Percentiles rank a stretch among this genome's conserved stretches.
phyloP scores from a whole-genome alignment of 805 yeast species.

The Kuraishia piskuri region DNA sequence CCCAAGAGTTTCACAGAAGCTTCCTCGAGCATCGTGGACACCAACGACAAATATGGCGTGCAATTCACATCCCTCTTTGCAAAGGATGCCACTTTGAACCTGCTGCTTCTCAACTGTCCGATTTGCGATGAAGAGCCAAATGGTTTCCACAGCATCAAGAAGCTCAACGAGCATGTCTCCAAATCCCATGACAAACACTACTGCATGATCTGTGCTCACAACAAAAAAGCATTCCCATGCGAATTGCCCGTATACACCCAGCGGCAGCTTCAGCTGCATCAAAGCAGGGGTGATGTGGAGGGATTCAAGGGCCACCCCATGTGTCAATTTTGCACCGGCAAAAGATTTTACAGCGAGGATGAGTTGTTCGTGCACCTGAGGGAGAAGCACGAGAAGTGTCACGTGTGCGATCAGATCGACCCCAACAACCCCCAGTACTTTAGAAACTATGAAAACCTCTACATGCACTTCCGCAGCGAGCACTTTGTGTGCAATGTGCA shows the following conservation, averaged over 20 bases:
- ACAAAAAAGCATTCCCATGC: conserved; percentile 66
- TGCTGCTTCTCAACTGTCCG: conserved; percentile 53
- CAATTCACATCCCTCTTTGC: conserved; percentile 50
- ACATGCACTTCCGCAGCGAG: conserved; percentile 59
- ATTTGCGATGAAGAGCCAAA: conserved; percentile 21
- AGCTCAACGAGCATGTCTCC: conserved; percentile 56
- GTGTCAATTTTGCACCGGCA: conserved; percentile 72
- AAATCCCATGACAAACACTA: conserved; percentile 51
- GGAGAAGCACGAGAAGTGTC: conserved; percentile 81
- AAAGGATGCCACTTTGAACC: conserved; percentile 34
- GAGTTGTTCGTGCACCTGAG: conserved; percentile 78
- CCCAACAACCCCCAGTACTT: conserved; percentile 64
- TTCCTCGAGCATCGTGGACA: conserved; percentile 20
- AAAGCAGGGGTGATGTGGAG: conserved; percentile 58
- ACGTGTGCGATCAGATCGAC: conserved; percentile 71
- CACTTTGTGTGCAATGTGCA: conserved; percentile 78
- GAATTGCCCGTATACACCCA: conserved; percentile 60
- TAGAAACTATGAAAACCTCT: conserved; percentile 65
- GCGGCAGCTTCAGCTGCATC: conserved; percentile 61
- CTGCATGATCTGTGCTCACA: conserved; percentile 72
- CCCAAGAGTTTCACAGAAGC: conserved; percentile 29
- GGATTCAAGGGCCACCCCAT: conserved; percentile 88
- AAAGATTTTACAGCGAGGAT: conserved; percentile 79
- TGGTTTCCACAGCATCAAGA: conserved; percentile 41
- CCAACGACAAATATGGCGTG: conserved; percentile 41